A percentile compares a stretch with the other conserved stretches of the same genome.
Evolutionary conservation across 345 rosid genomes (phyloP).

Genomic region (Cardamine chenopodiifolia): DNA sequence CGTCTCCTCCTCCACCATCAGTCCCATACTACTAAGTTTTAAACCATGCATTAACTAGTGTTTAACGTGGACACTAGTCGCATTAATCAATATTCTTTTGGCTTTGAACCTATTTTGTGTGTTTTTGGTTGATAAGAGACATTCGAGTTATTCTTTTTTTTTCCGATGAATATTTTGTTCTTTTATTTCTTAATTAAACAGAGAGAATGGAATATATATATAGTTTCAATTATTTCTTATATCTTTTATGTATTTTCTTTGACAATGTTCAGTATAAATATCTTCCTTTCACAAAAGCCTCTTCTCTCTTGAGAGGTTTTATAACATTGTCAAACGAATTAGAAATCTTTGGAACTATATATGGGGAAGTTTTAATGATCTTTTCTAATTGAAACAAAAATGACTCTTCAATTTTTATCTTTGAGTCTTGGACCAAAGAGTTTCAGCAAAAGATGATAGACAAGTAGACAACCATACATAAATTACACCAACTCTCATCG

Average conservation of each 20-base stretch:
- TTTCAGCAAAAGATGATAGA: background rate
- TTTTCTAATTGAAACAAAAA: background rate
- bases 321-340: background rate
- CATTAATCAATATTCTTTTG: constrained; percentile 37
- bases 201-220: constrained; percentile 28
- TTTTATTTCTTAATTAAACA: constrained; percentile 39
- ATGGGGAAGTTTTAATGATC: background rate
- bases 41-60: constrained; percentile 35
- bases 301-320: background rate
- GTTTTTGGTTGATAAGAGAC: constrained; percentile 31
- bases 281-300: constrained; percentile 16
- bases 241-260: constrained; percentile 27
- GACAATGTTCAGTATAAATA: constrained; percentile 23
- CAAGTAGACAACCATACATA: no score
- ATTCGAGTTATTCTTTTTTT: constrained; percentile 30
- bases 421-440: background rate
- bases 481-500: no score
- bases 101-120: constrained; percentile 26
- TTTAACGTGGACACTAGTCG: constrained; percentile 25
- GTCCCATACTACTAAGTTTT: constrained; percentile 40
- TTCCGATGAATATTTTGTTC: constrained; percentile 31
- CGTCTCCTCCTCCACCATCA: constrained; percentile 44
- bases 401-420: background rate
- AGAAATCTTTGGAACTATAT: background rate
- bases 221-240: constrained; percentile 21